Evolutionary conservation across 352 stramenopile species (phyloP), one percentile per base, ranked within the genome.

Genomic region (Phytophthora agathidicida): DNA sequence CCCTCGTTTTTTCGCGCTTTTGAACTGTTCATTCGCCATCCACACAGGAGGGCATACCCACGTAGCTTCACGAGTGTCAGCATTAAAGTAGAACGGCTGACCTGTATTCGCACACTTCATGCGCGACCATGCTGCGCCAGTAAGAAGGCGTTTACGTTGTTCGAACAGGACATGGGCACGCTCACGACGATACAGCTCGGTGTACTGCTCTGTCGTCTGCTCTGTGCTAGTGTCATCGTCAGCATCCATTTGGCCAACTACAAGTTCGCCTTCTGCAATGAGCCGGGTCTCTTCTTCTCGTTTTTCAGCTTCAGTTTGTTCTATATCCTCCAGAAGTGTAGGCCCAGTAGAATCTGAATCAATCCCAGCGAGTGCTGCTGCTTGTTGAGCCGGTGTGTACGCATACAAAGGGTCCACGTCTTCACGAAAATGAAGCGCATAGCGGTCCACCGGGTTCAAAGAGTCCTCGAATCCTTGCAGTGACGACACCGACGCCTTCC

Each of bases 41-140:
- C 96, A 77, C 20, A 98, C 81, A 5, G 54, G 36, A n/a, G 96
- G 96, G 36, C 86, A 96, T 50, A 98, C 90, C 93, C 93, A 98
- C 31, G 86, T 84, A 23, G 93, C 93, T 83, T 99, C 94, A 7
- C 88, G 91, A 17, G 94, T 98, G 67, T 98, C 91, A 19, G 48
- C 60, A 66, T 99, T 98, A 52, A 93, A 98, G 74, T 94, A 99
- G 55, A 97, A 98, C n/a, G 73, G 77, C 26, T 89, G 73, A n/a
- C 71, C 72, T 28, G 80, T 91, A 33, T 86, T 77, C 13, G 52
- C 71, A 60, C 82, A 94, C 45, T 73, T 84, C 54, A 81, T 72
- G 10, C 87, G 30, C 16, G 76, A 54, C 85, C 85, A 92, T 7
- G 78, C 75, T 20, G 54, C 63, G 11, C 85, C 85, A 2, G 78